phyloP scores from a whole-genome alignment of 2,329 filamentous ascomycete species.

The Ophiognomonia clavigignenti-juglandacearum region DNA sequence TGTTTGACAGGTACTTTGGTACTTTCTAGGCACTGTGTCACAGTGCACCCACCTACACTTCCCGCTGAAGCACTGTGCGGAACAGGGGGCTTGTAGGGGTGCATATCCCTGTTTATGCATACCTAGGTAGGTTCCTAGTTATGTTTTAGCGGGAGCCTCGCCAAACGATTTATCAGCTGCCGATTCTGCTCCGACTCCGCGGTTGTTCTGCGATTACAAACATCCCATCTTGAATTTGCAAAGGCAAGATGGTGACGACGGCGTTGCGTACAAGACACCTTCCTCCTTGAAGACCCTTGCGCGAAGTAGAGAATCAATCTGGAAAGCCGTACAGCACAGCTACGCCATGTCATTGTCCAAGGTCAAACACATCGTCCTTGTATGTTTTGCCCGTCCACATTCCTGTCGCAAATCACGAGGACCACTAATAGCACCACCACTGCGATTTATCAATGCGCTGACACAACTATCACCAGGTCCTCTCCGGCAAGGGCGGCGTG shows the following conservation, averaged over 20 bases:
- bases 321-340: not conserved
- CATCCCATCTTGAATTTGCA: not conserved
- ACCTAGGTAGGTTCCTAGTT: not conserved
- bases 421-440: not conserved
- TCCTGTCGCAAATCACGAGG: not conserved
- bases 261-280: not conserved
- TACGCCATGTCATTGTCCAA: conserved; percentile 61
- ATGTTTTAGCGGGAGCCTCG: too few species aligned
- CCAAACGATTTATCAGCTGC: conserved; percentile 18
- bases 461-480: conserved; percentile 50
- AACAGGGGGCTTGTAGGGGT: not conserved
- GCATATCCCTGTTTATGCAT: not conserved
- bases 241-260: conserved; percentile 6
- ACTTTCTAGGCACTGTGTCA: too few species aligned
- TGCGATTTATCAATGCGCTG: too few species aligned
- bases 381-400: conserved; percentile 17
- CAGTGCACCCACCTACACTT: too few species aligned
- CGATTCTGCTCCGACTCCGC: conserved; percentile 8
- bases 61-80: too few species aligned
- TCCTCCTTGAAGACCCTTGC: not conserved
- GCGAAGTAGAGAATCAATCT: too few species aligned
- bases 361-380: conserved; percentile 73
- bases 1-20: too few species aligned
- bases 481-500: conserved; percentile 96
- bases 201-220: conserved; percentile 10